phyloP scores from a whole-genome alignment of 73 alveolate genomes.

The Tetrahymena elliotti region DNA sequence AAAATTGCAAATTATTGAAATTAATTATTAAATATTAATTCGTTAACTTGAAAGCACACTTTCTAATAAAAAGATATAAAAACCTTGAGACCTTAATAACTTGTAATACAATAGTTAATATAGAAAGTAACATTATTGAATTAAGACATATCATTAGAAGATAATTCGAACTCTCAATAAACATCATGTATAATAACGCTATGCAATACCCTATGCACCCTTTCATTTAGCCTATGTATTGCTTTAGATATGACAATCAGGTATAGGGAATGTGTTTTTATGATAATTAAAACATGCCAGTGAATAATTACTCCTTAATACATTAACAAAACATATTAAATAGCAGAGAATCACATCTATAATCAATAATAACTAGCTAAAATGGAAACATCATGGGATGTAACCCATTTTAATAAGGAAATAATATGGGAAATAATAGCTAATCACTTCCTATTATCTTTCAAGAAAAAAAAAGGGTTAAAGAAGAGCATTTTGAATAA shows the following conservation, averaged over 20 bases:
- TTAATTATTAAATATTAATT: neutral
- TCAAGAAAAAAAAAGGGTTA: no score
- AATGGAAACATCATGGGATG: neutral
- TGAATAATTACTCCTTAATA: neutral
- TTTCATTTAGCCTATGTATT: neutral
- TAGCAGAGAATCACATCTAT: no score
- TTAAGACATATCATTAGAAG: neutral
- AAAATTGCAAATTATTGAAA: neutral
- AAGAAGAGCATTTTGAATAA: neutral
- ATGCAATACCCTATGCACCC: neutral
- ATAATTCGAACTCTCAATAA: no score
- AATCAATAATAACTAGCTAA: neutral
- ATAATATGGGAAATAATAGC: no score
- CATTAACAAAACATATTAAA: no score
- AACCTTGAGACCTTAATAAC: neutral
- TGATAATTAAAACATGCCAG: neutral
- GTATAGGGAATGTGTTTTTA: neutral
- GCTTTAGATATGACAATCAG: neutral
- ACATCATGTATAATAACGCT: neutral
- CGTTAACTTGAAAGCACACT: neutral
- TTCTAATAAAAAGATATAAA: neutral
- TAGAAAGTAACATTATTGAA: neutral
- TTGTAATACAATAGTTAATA: neutral
- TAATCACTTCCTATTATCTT: neutral
- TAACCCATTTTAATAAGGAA: neutral